Base-by-base conservation (phyloP, 106 monocot species). In the Apostasia shenzhenica region DNA sequence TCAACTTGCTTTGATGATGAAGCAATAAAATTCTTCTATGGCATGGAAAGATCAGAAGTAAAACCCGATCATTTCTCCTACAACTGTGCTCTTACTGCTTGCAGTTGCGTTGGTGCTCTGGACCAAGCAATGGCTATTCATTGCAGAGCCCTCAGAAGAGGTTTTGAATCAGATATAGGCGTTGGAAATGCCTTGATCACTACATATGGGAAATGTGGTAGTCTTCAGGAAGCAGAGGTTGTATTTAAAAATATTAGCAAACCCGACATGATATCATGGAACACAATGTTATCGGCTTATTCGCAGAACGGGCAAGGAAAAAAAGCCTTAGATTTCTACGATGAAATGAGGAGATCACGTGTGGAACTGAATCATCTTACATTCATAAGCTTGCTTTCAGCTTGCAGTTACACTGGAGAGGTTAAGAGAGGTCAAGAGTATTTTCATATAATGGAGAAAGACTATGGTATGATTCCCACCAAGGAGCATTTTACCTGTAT, bases 401-500 rank as follows among this genome's bases (percentile, higher is more conserved):
- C 81, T 48, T 81, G 76, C 52, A 81, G 72, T 54, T 44, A 76
- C 44, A 47, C 61, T 41, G 76, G 81, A 13, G 62, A 72, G 59
- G 55, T 81, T 13, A 39, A 62, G 42, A 75, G 67, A 67, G 81
- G 81, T 40, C 52, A 55, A 47, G 55, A 71, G 8, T 58, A 41
- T 38, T 81, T 76, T 50, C 3, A 67, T 41, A 4, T 1, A 3
- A 81, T 76, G 76, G 69, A 59, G 56, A 72, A 61, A 44, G 55
- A 55, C 11, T 43, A 72, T 48, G 67, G 71, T 61, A 62, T 81
- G 5, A 61, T 5, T 26, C 71, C 75, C 1, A 72, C 41, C 1
- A 71, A 61, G 66, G 81, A 76, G 67, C 81, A 71, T 41, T 76
- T 76, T 67, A 66, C 80, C 66, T 80, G 80, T 48, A 71, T 80